Base-by-base conservation (phyloP, 169 alveolate species). In the Eimeria acervulina region DNA sequence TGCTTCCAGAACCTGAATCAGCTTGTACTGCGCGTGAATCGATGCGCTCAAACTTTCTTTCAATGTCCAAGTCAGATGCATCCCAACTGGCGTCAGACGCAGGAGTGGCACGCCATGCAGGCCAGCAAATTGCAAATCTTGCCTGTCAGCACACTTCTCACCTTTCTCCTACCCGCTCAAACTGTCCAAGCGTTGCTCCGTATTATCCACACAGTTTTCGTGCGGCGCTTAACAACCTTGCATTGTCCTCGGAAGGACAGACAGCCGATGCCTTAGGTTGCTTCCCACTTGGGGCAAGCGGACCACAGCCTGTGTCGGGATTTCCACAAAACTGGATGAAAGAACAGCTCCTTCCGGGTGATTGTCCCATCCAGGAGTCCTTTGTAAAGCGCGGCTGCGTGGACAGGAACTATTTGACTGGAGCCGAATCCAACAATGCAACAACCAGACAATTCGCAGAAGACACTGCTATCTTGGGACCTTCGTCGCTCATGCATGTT, bases 221-320 rank as follows among this genome's bases (percentile, higher is more conserved):
- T 78, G 42, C 42, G 88, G 63, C 21, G 23, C 40, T 10, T 36
- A 51, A 33, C 3, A 8, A 26, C 68, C 19, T 0, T 7, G 31
- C 21, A 21, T 23, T 17, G 12, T 19, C 51, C 15, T 21, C 74
- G 23, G 47, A 51, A 31, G 91, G 74, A n/a, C 68, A 28, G 72
- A 4, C 91, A 28, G 31, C 23, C 7, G 91, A 83, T 31, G 74
- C 3, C 26, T 31, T 83, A 42, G 91, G 91, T 3, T 83, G 91
- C 72, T 83, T 83, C 47, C 91, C 91, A 26, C 47, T 83, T 44
- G 91, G 91, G 63, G 91, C 91, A 51, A 66, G 36, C 55, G 36
- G 52, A 31, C 91, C 91, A 19, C 91, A 83, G 72, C 91, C 76
- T 8, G 74, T 44, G 4, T 52, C 72, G 19, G 63, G 63, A 1